A percentile compares a stretch with the other conserved stretches of the same genome.
These are phyloP conservation scores for Aspergillus hancockii DNA, from an alignment of 495 filamentous ascomycete species.

Conservation along the genomic window DNA sequence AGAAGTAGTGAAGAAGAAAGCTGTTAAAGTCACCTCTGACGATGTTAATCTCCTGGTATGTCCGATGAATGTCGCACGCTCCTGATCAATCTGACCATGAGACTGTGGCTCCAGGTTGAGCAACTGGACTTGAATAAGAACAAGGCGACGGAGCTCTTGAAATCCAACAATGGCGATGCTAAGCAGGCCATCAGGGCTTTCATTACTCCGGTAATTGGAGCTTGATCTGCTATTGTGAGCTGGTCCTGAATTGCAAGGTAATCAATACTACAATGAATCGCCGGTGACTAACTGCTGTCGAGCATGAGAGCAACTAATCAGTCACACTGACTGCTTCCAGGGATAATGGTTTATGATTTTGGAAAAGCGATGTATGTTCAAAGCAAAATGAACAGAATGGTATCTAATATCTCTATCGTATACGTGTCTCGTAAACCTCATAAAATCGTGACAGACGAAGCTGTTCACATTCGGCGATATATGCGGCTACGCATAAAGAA, in stretches of 20 bases:
- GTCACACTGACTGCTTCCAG: neutral
- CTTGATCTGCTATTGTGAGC: slow-evolving; percentile 10
- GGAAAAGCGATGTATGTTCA: neutral
- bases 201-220: slow-evolving; percentile 42
- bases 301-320: neutral
- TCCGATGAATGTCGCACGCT: slow-evolving; percentile 13
- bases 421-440: neutral
- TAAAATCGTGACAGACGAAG: neutral
- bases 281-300: neutral
- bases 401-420: slow-evolving; percentile 2
- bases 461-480: neutral
- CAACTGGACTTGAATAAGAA: slow-evolving; percentile 75
- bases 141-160: slow-evolving; percentile 83
- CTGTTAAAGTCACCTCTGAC: slow-evolving; percentile 63
- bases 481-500: neutral
- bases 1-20: slow-evolving; percentile 48
- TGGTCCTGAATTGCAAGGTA: neutral
- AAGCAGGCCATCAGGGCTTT: slow-evolving; percentile 69
- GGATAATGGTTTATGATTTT: slow-evolving; percentile 4
- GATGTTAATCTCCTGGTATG: slow-evolving; percentile 69
- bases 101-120: slow-evolving; percentile 56
- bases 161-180: slow-evolving; percentile 75
- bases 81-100: neutral
- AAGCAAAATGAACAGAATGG: neutral
- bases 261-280: neutral